Conservation (phyloP, 2,329 filamentous ascomycete genomes). For the Phoma sp. region DNA sequence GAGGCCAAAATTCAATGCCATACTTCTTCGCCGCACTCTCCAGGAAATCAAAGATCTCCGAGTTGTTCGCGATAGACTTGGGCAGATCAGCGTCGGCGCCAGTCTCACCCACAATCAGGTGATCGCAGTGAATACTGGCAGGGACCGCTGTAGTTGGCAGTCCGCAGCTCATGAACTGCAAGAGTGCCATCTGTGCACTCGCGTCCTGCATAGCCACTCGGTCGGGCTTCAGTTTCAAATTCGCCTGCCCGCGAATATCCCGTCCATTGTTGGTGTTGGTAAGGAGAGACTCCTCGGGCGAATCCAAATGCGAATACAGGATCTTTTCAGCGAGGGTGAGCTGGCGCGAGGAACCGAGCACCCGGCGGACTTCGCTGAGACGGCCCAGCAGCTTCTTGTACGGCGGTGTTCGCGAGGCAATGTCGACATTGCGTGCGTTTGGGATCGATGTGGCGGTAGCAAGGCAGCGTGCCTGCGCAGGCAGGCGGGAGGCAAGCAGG, state of each 20-base stretch:
- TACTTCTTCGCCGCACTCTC: conserved; percentile 74
- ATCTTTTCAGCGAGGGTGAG: conserved; percentile 98
- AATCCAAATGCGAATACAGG: conserved; percentile 92
- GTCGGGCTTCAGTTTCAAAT: conserved; percentile 96
- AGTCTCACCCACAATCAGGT: conserved; percentile 94
- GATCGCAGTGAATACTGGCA: conserved; percentile 97
- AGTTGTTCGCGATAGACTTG: conserved; percentile 86
- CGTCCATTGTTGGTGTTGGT: conserved; percentile 82
- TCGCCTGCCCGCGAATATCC: conserved; percentile 83
- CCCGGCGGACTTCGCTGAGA: conserved; percentile 74
- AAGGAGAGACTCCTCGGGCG: conserved; percentile 85
- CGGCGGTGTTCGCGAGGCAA: conserved; percentile 70
- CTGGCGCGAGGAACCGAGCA: conserved; percentile 67
- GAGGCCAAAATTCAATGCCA: conserved; percentile 53
- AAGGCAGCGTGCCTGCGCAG: conserved; percentile 33
- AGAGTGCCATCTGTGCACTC: conserved; percentile 94
- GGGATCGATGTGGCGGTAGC: conserved; percentile 41
- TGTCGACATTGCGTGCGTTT: conserved; percentile 39
- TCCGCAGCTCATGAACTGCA: conserved; percentile 98
- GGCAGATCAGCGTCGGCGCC: conserved; percentile 86
- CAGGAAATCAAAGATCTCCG: conserved; percentile 96
- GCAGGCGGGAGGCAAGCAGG: conserved; percentile 26
- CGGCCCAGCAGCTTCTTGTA: conserved; percentile 82
- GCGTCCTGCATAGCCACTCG: conserved; percentile 99
- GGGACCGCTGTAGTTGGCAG: conserved; percentile 89